A percentile compares a stretch with the other conserved stretches of the same genome.
These are phyloP conservation scores for Aspergillus ochraceoroseus DNA, from an alignment of 2,329 filamentous ascomycete genomes.

Conservation along the genomic window DNA sequence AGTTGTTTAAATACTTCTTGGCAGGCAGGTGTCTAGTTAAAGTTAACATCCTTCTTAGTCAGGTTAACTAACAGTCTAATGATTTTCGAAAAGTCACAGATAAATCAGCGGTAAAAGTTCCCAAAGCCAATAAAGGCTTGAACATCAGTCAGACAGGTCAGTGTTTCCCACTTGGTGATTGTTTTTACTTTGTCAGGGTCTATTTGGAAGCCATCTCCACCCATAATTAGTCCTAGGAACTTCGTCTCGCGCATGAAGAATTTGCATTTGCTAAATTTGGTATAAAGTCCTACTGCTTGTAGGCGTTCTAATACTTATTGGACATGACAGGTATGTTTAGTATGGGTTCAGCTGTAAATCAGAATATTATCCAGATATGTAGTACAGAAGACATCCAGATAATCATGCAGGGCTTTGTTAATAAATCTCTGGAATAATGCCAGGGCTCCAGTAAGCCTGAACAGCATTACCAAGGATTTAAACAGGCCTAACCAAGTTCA, in stretches of 20 bases:
- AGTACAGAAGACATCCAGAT: slow-evolving; percentile 14
- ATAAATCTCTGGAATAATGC: slow-evolving; percentile 11
- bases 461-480: slow-evolving; percentile 1
- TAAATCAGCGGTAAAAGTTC: slow-evolving; percentile 4
- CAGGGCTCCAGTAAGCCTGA: slow-evolving; percentile 8
- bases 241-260: slow-evolving; percentile 1
- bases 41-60: background rate
- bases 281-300: background rate
- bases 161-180: background rate
- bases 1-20: background rate
- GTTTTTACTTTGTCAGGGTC: background rate
- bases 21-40: background rate
- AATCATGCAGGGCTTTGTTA: slow-evolving; percentile 2
- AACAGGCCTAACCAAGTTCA: slow-evolving; percentile 1
- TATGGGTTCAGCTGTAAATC: slow-evolving; percentile 18
- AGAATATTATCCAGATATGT: slow-evolving; percentile 31
- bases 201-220: background rate
- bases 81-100: too few species aligned
- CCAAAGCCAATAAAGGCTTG: background rate
- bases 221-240: slow-evolving; percentile 5
- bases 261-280: slow-evolving; percentile 1
- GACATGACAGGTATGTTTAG: slow-evolving; percentile 1
- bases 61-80: background rate
- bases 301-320: background rate
- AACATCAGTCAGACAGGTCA: background rate